A percentile compares a stretch with the other conserved stretches of the same genome.
phyloP scores from a whole-genome alignment of 495 filamentous ascomycete species.

The Parmelia sp. region DNA sequence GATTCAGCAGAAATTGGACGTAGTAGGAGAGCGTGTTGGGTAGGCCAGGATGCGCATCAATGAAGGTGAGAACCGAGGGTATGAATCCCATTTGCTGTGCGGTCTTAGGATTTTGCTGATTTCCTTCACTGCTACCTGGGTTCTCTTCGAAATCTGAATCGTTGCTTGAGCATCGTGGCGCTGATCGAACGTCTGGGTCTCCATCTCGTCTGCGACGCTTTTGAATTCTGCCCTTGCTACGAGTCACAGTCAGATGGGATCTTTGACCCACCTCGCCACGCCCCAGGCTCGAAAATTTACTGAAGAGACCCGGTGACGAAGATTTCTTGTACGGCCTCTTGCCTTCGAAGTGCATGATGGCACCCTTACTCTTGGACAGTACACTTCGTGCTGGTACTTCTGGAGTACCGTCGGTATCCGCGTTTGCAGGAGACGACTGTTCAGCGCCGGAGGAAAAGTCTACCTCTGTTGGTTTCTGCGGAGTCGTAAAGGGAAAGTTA shows the following conservation, averaged over 20 bases:
- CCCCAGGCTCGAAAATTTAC: conserved; percentile 47
- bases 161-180: conserved; percentile 44
- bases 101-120: conserved; percentile 21
- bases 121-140: conserved; percentile 23
- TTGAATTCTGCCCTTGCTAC: conserved; percentile 33
- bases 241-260: conserved; percentile 33
- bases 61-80: conserved; percentile 38
- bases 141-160: conserved; percentile 52
- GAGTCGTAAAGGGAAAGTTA: conserved; percentile 65
- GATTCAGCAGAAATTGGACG: conserved; percentile 72
- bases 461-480: conserved; percentile 60
- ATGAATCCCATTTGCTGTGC: conserved; percentile 25
- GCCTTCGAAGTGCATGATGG: conserved; percentile 36
- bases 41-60: conserved; percentile 77
- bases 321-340: conserved; percentile 43
- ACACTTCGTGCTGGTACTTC: conserved; percentile 46
- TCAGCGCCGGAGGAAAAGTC: conserved; percentile 78
- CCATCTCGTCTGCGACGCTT: conserved; percentile 47
- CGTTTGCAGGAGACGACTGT: conserved; percentile 65
- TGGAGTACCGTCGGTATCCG: conserved; percentile 63
- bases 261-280: conserved; percentile 51
- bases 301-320: conserved; percentile 40
- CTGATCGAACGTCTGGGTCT: conserved; percentile 38
- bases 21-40: conserved; percentile 82
- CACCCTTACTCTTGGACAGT: conserved; percentile 35